Evolutionary conservation across 2,329 filamentous ascomycete genomes (phyloP), one percentile per base, ranked within the genome.

Genomic region (Huntiella abstrusa): DNA sequence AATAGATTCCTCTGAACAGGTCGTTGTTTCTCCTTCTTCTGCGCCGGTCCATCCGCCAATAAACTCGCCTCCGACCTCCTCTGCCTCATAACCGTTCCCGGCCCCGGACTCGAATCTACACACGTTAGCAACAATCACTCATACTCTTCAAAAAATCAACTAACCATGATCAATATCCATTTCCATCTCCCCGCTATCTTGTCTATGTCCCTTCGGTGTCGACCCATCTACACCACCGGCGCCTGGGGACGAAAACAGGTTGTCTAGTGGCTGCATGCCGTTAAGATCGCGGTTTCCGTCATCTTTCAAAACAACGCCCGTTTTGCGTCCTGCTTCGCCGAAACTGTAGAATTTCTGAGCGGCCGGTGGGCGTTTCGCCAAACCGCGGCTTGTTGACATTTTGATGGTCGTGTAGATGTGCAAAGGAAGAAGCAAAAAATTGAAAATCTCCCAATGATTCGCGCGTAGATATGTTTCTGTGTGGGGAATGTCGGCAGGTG

Each of bases 251-350:
- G 87, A 95, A 61, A 94, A 94, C 53, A 96, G 75, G 53, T 76
- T 75, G 33, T 88, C 83, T 49, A 94, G 72, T 33, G 83, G 80
- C 59, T 95, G 85, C 67, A 98, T 77, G 60, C 88, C 91, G 69
- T 94, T 70, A 59, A 92, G 86, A 63, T 96, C 88, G 63, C 85
- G 81, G 51, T 78, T 68, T 45, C 84, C 84, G 47, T 69, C 76
- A 56, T 94, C 84, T 55, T 77, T 75, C 32, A 96, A 63, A 1
- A 77, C 81, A 19, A 93, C 73, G 39, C 91, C 91, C 1, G 91
- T 98, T 71, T 93, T 92, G 54, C 62, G 61, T 51, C 62, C 62
- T 47, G 56, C 58, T 22, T 57, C 53, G 40, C 62, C 58, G 12
- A 62, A 54, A 52, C 59, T 54, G 51, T 61, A 52, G 41, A 50